phyloP scores from a whole-genome alignment of 345 rosid species.

The Acer negundo region DNA sequence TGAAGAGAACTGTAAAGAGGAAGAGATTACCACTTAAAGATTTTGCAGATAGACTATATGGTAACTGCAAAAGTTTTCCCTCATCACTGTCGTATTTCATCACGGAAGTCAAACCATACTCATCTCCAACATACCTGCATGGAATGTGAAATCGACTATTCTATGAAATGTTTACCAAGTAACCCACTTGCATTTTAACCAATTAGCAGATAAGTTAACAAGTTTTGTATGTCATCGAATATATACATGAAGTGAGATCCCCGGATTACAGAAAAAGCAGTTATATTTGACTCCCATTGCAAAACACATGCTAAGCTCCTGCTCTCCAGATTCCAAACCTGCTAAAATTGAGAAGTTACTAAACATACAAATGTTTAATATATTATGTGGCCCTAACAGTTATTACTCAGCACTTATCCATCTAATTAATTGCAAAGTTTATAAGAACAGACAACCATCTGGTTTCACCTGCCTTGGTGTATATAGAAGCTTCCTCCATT shows the following conservation, averaged over 20 bases:
- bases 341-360: constrained; percentile 21
- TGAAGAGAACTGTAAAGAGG: constrained; percentile 8
- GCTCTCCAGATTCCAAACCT: constrained; percentile 72
- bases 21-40: constrained; percentile 47
- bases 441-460: not conserved
- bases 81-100: constrained; percentile 52
- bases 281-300: constrained; percentile 62
- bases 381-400: not conserved
- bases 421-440: not conserved
- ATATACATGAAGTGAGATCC: constrained; percentile 66
- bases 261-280: constrained; percentile 58
- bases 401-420: not conserved
- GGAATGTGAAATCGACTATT: constrained; percentile 14
- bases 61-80: constrained; percentile 45
- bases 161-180: constrained; percentile 13
- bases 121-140: constrained; percentile 62
- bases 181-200: constrained; percentile 19
- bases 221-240: constrained; percentile 11
- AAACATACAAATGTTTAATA: not conserved
- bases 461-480: not conserved
- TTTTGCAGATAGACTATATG: constrained; percentile 48
- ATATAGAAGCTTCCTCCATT: not conserved
- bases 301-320: constrained; percentile 43
- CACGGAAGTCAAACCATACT: constrained; percentile 52
- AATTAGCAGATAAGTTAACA: constrained; percentile 15